Evolutionary conservation across 1,139 yeast genomes (phyloP), one percentile per base, ranked within the genome.

Genomic region (Kodamaea sp.): DNA sequence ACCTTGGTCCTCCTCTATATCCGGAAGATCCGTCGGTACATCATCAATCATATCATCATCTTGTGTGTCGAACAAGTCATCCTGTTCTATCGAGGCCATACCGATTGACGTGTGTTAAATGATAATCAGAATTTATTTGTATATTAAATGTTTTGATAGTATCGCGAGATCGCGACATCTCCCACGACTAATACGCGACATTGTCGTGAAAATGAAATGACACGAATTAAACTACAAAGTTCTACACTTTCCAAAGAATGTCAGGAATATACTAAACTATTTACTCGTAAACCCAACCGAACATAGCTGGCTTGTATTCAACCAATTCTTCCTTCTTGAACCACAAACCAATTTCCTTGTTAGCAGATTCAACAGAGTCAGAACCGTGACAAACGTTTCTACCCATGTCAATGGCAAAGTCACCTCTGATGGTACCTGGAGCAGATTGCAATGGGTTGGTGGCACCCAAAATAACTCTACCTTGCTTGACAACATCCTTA

Each of bases 381-480:
- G 97, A 90, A 70, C 98, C 99, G 81, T 94, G 99, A 68, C 86
- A 79, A 60, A 92, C 96, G 81, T 94, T 94, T 84, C 99, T 89
- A 70, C 99, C 98, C 81, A 88, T 88, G 74, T 94, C 98, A 61
- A 84, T 69, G 62, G 92, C 95, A 54, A 72, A 85, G 76, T 92
- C 97, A 69, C 96, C 97, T 79, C 99, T 89, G 81, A 94, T 92
- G 75, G 99, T 92, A 71, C 98, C 99, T 71, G 97, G 97, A 55
- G 95, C 92, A 58, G 96, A 86, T 60, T 78, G 81, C 67, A 85
- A 80, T 67, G 99, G 99, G 87, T 94, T 90, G 75, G 98, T 94
- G 58, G 98, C 97, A 75, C 99, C 99, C 63, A 94, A 82, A 67
- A 94, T 83, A 62, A 79, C 84, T 78, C 99, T 87, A 69, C 98